phyloP scores from a whole-genome alignment of 345 rosid genomes.

The Passiflora organensis region DNA sequence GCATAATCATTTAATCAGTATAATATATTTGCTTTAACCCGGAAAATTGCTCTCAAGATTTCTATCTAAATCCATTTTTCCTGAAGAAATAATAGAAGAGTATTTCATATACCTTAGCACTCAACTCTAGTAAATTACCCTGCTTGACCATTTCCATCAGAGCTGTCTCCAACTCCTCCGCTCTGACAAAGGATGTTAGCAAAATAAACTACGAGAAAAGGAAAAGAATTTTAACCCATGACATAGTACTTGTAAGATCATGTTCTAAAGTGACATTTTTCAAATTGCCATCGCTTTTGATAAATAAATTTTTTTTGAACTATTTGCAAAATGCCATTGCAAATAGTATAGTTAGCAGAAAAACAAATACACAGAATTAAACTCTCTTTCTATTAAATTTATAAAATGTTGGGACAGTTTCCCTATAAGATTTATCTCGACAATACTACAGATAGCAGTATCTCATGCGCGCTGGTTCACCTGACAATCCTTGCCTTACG shows the following conservation, averaged over 20 bases:
- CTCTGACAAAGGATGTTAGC: conserved; percentile 41
- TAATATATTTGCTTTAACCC: no score
- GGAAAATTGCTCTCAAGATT: no score
- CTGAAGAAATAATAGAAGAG: neutral
- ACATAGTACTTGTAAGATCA: conserved; percentile 6
- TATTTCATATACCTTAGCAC: conserved; percentile 66
- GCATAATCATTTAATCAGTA: no score
- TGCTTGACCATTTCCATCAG: conserved; percentile 99
- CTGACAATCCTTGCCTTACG: no score
- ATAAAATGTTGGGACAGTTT: neutral
- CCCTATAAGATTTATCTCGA: no score
- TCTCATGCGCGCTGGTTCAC: no score
- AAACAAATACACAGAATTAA: neutral
- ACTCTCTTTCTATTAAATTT: no score
- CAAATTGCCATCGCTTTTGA: no score
- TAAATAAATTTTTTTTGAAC: neutral
- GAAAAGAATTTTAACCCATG: neutral
- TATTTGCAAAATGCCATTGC: neutral
- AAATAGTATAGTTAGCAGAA: neutral
- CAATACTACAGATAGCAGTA: no score
- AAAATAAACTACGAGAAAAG: conserved; percentile 7
- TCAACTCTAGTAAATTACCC: conserved; percentile 86
- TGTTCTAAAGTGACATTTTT: neutral
- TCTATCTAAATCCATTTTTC: no score
- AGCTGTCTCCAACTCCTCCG: conserved; percentile 99